Base-by-base conservation (phyloP, 129 eudicot genomes). In the Sambucus nigra region DNA sequence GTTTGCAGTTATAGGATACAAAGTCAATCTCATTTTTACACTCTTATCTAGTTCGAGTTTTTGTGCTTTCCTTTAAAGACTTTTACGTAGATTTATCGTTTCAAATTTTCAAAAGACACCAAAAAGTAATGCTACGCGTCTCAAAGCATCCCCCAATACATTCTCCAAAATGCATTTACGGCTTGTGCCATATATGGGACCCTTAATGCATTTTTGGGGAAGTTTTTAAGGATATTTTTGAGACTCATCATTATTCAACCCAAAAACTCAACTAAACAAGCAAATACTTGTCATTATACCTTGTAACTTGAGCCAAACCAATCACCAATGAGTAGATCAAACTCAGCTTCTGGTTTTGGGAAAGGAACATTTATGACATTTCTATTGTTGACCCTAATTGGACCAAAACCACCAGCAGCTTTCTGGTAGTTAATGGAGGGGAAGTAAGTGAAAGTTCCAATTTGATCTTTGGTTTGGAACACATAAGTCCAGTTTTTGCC, bases 321-420 rank as follows among this genome's bases (percentile, higher is more conserved):
- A 55, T 84, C 94, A 16, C 94, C 82, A 4, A 80, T 69, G 17
- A 84, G 94, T 57, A 84, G 88, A 68, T 84, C 94, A 56, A 67
- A 84, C 49, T 84, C 94, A 14, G 85, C 88, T 73, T 76, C 86
- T 9, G 95, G 95, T 70, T 69, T 85, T 1, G 95, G 78, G 57
- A 80, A 85, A 9, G 95, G 95, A 32, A 85, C 86, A 14, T 23
- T 59, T 14, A 85, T 80, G 31, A 85, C 95, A 22, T 67, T 52
- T 5, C 86, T 78, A 32, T 85, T 85, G 75, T 85, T 85, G 56
- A 85, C 80, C 22, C 95, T 71, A 63, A 85, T 47, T 2, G 91
- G 76, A 52, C 95, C 95, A 31, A 64, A 85, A 41, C 89, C 95
- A 48, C 92, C 92, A n/a, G 74, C 75, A 18, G 69, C 76, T 66